Percentiles rank a stretch among this genome's conserved stretches.
phyloP scores from a whole-genome alignment of 2,329 filamentous ascomycete species.

The Madurella fahalii region DNA sequence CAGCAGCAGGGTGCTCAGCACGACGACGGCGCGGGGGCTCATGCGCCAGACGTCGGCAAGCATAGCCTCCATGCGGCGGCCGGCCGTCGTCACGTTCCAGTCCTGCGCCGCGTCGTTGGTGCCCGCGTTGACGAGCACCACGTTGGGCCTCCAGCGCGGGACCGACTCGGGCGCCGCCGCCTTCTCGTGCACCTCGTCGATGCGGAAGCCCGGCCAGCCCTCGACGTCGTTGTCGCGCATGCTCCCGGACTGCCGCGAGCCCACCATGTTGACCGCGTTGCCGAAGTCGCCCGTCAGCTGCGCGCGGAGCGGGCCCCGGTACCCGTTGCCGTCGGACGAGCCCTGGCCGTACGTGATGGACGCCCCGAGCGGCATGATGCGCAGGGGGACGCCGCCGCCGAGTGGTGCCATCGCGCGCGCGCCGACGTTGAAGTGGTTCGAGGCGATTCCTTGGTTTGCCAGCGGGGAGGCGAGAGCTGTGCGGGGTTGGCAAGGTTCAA shows the following conservation, averaged over 20 bases:
- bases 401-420: slow-evolving; percentile 16
- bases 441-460: slow-evolving; percentile 20
- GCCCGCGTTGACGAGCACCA: slow-evolving; percentile 41
- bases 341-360: slow-evolving; percentile 39
- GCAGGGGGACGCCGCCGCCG: slow-evolving; percentile 30
- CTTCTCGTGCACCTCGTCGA: slow-evolving; percentile 37
- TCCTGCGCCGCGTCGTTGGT: slow-evolving; percentile 41
- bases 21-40: slow-evolving; percentile 33
- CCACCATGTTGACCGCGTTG: slow-evolving; percentile 39
- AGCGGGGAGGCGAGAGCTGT: slow-evolving; percentile 23
- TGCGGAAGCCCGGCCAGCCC: slow-evolving; percentile 40
- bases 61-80: slow-evolving; percentile 34
- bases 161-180: slow-evolving; percentile 29
- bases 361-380: slow-evolving; percentile 42
- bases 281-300: slow-evolving; percentile 31
- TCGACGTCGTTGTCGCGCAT: slow-evolving; percentile 43
- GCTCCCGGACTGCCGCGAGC: slow-evolving; percentile 35
- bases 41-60: slow-evolving; percentile 33
- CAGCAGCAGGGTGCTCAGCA: slow-evolving; percentile 38
- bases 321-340: slow-evolving; percentile 39
- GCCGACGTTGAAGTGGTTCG: slow-evolving; percentile 15
- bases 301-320: slow-evolving; percentile 33
- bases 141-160: slow-evolving; percentile 34
- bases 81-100: slow-evolving; percentile 30
- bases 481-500: neutral